Percentiles rank a stretch among this genome's conserved stretches.
Evolutionary conservation across 2,329 filamentous ascomycete genomes (phyloP).

Genomic region (Monilinia laxa): DNA sequence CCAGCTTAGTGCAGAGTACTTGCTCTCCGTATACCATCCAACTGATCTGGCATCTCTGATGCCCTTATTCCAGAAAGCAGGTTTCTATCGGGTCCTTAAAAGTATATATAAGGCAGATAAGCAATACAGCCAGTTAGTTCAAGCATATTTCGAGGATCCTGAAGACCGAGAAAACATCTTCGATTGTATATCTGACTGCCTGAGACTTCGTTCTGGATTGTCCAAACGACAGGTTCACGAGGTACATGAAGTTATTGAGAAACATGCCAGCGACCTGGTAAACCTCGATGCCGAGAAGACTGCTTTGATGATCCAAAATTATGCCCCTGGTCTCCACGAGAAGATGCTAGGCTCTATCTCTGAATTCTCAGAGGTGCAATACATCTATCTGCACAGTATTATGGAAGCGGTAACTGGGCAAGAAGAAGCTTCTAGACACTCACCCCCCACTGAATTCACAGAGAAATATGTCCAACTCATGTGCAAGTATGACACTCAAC

Average conservation of each 20-base stretch:
- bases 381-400: slow-evolving; percentile 65
- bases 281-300: slow-evolving; percentile 56
- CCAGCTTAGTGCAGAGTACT: slow-evolving; percentile 93
- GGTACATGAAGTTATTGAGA: slow-evolving; percentile 61
- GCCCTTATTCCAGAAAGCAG: slow-evolving; percentile 72
- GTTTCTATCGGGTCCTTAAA: slow-evolving; percentile 90
- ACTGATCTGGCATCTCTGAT: slow-evolving; percentile 76
- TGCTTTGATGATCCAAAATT: slow-evolving; percentile 56
- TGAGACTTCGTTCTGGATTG: slow-evolving; percentile 63
- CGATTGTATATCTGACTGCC: slow-evolving; percentile 71
- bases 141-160: slow-evolving; percentile 81
- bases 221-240: slow-evolving; percentile 70
- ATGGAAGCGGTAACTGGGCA: slow-evolving; percentile 59
- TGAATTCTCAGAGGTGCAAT: slow-evolving; percentile 57
- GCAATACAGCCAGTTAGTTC: slow-evolving; percentile 74
- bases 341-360: slow-evolving; percentile 54
- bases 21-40: slow-evolving; percentile 90
- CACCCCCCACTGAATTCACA: slow-evolving; percentile 60
- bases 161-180: slow-evolving; percentile 76
- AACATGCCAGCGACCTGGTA: slow-evolving; percentile 57
- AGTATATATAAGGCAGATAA: slow-evolving; percentile 78
- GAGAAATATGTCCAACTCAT: slow-evolving; percentile 89
- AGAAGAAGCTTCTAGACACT: slow-evolving; percentile 41
- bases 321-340: slow-evolving; percentile 56
- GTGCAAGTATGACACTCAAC: slow-evolving; percentile 78